These are phyloP conservation scores for Cutaneotrichosporon sp. DNA, from an alignment of 1,284 basidiomycete genomes.

Conservation along the genomic window DNA sequence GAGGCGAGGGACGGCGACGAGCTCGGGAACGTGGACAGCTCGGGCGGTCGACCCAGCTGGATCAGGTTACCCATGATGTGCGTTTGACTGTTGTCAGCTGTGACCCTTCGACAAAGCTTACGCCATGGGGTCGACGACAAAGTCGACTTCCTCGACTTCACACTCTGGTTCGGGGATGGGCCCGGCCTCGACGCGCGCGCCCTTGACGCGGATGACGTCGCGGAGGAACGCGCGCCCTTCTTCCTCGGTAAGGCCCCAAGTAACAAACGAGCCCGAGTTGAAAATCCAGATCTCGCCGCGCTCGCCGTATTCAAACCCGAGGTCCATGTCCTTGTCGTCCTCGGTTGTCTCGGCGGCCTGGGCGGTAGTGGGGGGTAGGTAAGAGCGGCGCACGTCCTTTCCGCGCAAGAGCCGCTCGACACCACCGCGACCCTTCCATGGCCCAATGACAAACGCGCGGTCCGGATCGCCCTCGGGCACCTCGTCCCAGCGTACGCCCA, in stretches of 20 bases:
- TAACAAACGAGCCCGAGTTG: conserved; percentile 75
- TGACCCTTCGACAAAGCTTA: conserved; percentile 47
- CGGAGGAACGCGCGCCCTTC: conserved; percentile 64
- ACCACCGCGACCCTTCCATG: conserved; percentile 45
- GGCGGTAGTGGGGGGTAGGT: no score
- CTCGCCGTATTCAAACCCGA: conserved; percentile 52
- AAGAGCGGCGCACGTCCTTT: conserved; percentile 34
- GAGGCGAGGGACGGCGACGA: conserved; percentile 48
- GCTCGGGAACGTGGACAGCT: conserved; percentile 41
- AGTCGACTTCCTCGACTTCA: conserved; percentile 84
- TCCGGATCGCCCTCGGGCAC: conserved; percentile 45
- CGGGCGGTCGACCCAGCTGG: conserved; percentile 67
- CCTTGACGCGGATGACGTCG: conserved; percentile 56
- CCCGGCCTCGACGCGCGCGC: conserved; percentile 58
- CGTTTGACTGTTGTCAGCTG: conserved; percentile 56
- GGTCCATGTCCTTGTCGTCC: conserved; percentile 46
- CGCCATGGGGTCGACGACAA: conserved; percentile 80
- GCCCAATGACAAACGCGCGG: conserved; percentile 44
- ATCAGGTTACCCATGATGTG: conserved; percentile 82
- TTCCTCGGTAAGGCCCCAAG: conserved; percentile 78
- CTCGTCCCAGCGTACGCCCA: conserved; percentile 45
- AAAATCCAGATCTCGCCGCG: conserved; percentile 85
- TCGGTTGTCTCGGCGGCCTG: no score
- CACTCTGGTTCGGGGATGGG: conserved; percentile 56
- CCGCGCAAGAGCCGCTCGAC: conserved; percentile 37